phyloP scores from a whole-genome alignment of 495 filamentous ascomycete species.

The Tricharina praecox region DNA sequence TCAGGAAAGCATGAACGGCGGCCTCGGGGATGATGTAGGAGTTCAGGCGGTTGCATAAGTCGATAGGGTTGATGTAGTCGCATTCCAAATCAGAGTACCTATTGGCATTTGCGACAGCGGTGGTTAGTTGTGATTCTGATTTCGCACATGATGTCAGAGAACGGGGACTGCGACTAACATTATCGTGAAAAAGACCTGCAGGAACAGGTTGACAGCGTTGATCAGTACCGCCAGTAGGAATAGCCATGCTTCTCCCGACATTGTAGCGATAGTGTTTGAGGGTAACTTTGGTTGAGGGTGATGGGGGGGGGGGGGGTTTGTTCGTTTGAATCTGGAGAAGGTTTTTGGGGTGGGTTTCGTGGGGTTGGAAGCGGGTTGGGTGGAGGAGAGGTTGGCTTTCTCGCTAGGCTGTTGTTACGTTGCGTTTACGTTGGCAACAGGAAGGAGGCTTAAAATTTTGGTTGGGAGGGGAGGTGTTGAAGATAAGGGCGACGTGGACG shows the following conservation, averaged over 20 bases:
- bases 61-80: conserved; percentile 99
- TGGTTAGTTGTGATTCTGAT: too few relatives aligned
- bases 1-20: conserved; percentile 88
- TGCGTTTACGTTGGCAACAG: background rate
- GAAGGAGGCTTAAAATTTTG: background rate
- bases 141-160: conserved; percentile 4
- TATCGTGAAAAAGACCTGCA: conserved; percentile 99
- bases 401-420: conserved; percentile 1
- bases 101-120: too few relatives aligned
- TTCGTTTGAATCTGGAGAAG: background rate
- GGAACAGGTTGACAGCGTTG: conserved; percentile 99
- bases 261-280: conserved; percentile 35
- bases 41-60: conserved; percentile 99
- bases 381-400: background rate
- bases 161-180: conserved; percentile 42
- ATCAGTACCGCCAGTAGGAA: conserved; percentile 97
- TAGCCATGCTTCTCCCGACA: conserved; percentile 99
- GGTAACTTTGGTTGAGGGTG: background rate
- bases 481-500: background rate
- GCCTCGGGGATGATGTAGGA: conserved; percentile 99
- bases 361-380: background rate
- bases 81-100: conserved; percentile 32
- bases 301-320: background rate
- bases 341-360: conserved; percentile 1
- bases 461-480: background rate